Conservation (phyloP, 2,329 filamentous ascomycete genomes). For the Pyricularia pennisetigena region DNA sequence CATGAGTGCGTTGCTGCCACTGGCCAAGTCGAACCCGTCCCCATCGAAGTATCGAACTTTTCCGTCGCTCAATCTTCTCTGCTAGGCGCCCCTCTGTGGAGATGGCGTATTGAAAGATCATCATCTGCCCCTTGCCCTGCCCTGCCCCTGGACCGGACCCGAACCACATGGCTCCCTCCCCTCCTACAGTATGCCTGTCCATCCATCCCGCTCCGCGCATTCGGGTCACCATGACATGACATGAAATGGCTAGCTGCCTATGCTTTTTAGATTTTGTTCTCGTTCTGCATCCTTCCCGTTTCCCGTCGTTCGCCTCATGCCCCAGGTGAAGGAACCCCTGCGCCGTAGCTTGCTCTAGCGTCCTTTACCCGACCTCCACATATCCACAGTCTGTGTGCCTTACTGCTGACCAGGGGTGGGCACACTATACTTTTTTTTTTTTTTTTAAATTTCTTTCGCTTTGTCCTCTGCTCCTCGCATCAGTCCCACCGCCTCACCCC, state of each 20-base stretch:
- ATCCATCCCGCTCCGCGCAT: not conserved
- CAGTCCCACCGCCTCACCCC: not conserved
- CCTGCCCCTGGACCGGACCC: not conserved
- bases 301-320: not conserved
- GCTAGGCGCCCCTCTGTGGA: constrained; percentile 1
- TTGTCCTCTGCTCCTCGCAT: not conserved
- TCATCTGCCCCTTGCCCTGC: not conserved
- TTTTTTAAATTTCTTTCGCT: not conserved
- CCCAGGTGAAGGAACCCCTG: not conserved
- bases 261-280: not conserved
- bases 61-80: not conserved
- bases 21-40: not conserved
- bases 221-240: not conserved
- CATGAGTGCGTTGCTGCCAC: not conserved
- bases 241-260: not conserved
- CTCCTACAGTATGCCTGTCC: not conserved
- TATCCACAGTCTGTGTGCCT: not conserved
- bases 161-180: not conserved
- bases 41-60: not conserved
- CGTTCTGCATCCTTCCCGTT: not conserved
- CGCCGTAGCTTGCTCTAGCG: not conserved
- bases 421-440: not conserved
- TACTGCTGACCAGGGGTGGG: not conserved
- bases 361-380: not conserved
- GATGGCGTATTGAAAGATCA: not conserved